Evolutionary conservation across 352 stramenopile genomes (phyloP).

Genomic region (Saprolegnia parasitica): DNA sequence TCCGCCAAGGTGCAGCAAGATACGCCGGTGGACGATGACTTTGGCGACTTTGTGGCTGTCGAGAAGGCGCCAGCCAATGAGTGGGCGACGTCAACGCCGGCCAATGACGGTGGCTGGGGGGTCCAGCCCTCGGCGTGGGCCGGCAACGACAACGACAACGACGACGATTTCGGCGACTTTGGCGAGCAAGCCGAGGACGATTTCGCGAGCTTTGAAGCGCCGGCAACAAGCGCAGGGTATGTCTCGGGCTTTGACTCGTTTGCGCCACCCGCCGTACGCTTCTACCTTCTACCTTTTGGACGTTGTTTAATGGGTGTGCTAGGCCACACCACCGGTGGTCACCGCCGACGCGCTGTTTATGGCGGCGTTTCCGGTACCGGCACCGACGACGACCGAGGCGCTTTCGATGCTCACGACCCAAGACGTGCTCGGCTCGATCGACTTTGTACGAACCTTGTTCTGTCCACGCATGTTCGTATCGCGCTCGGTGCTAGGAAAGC

Average conservation of each 20-base stretch:
- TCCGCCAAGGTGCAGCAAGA: neutral
- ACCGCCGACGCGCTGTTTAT: neutral
- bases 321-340: neutral
- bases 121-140: neutral
- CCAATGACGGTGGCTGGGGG: neutral
- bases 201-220: no score
- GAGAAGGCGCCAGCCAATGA: neutral
- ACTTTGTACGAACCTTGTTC: conserved; percentile 8
- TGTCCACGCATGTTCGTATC: neutral
- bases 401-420: neutral
- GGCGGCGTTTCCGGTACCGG: neutral
- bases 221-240: no score
- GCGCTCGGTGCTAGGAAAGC: conserved; percentile 2
- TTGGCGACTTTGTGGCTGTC: conserved; percentile 3
- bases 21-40: neutral
- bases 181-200: neutral
- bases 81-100: neutral
- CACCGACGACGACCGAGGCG: neutral
- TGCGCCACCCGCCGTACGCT: neutral
- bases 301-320: neutral
- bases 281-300: neutral
- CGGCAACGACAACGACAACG: neutral
- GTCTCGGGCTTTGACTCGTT: conserved; percentile 10
- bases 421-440: conserved; percentile 13
- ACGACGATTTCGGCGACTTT: conserved; percentile 26